Evolutionary conservation across 75 land plant genomes (phyloP), one percentile per base, ranked within the genome.

Genomic region (Pinus albicaulis): DNA sequence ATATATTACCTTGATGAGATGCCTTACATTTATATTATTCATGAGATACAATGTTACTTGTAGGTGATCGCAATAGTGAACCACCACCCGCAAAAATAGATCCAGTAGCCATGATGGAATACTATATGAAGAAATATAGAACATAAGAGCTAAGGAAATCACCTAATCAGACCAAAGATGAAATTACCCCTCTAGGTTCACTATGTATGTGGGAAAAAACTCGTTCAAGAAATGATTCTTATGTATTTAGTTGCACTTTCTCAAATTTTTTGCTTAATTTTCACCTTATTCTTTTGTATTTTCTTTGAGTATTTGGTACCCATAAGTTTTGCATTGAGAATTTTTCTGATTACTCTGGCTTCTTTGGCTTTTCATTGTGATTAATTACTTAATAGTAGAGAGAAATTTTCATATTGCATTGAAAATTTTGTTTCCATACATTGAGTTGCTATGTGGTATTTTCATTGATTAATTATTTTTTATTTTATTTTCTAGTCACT

Each of bases 101-200:
- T 86, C 93, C 99, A 10, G 76, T 98, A 58, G 95, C 99, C 36
- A 95, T 98, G 98, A 98, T 98, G 99, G 99, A 98, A 53, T 98
- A 78, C 66, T 98, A 95, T 82, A 93, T 98, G 99, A 93, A 95
- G 75, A 98, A 95, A 76, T 98, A 98, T 80, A 98, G 98, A 31
- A 91, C 84, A 59, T 98, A 98, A 82, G 99, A 95, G 68, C 80
- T 82, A 41, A 76, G 62, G 59, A 92, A 84, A 76, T 92, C 82
- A 24, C 88, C 83, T 19, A 98, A 86, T 69, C 85, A 92, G 16
- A 85, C 92, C 0, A 98, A 93, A 59, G 94, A 95, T 89, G 99
- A 98, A 80, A 95, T 95, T 96, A 96, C 98, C 3, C 93, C 98
- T 60, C 93, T 95, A 73, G 76, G 93, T 74, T 95, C 91, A 7